phyloP scores from a whole-genome alignment of 148 eudicot species.

The Chenopodium album region DNA sequence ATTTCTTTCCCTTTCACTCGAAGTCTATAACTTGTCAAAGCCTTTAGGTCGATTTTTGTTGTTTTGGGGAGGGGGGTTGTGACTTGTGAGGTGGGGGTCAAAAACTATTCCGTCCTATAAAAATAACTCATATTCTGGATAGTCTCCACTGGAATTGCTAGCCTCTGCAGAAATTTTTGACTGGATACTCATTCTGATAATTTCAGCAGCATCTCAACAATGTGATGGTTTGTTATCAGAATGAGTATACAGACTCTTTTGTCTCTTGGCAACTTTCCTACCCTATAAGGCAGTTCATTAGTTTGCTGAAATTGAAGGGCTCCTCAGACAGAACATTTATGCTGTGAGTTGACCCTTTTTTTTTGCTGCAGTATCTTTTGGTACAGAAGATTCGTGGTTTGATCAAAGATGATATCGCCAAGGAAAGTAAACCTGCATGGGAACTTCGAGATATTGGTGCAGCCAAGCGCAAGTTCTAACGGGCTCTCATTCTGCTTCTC shows the following conservation, averaged over 20 bases:
- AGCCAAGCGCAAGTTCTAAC: slow-evolving; percentile 21
- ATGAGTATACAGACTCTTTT: too few relatives aligned
- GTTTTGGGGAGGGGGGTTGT: too few relatives aligned
- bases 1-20: not conserved
- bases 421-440: slow-evolving; percentile 56
- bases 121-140: too few relatives aligned
- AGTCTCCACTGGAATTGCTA: too few relatives aligned
- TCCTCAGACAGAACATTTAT: not conserved
- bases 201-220: too few relatives aligned
- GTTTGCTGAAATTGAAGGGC: not conserved
- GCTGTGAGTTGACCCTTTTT: not conserved
- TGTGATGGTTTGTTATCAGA: too few relatives aligned
- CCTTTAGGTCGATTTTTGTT: not conserved
- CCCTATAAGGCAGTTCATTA: not conserved
- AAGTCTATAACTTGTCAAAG: not conserved
- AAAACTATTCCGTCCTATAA: too few relatives aligned
- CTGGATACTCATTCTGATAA: too few relatives aligned
- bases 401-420: slow-evolving; percentile 53
- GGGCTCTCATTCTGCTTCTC: not conserved
- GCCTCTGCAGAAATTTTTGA: too few relatives aligned
- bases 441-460: slow-evolving; percentile 34
- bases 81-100: too few relatives aligned
- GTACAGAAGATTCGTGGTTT: slow-evolving; percentile 43
- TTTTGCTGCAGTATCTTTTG: slow-evolving; percentile 57
- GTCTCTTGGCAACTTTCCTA: too few relatives aligned